Evolutionary conservation across 202 grass and related monocot species (phyloP).

Genomic region (Cymbopogon flexuosus): DNA sequence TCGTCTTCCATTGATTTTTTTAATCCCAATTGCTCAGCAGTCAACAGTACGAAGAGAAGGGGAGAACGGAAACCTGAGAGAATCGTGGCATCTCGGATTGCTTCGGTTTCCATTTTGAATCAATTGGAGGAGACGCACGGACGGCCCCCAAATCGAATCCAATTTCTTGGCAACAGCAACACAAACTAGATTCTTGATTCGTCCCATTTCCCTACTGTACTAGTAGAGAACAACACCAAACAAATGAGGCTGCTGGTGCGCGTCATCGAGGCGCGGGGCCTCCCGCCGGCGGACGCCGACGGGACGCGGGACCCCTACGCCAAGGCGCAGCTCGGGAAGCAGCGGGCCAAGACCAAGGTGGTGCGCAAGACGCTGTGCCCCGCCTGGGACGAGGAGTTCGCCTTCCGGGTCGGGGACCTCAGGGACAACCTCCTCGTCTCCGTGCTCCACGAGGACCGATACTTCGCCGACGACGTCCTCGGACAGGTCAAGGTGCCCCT

Average conservation of each 20-base stretch:
- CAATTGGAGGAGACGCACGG: background rate
- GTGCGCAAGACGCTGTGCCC: conserved; percentile 51
- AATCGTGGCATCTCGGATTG: background rate
- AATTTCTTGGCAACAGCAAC: background rate
- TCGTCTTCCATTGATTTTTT: background rate
- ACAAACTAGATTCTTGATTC: background rate
- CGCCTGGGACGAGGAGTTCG: conserved; percentile 82
- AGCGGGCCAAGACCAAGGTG: conserved; percentile 70
- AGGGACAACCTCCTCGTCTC: conserved; percentile 54
- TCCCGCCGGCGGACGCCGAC: conserved; percentile 50
- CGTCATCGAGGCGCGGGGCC: conserved; percentile 66
- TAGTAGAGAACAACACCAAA: background rate
- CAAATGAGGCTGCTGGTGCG: conserved; percentile 75
- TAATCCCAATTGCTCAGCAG: background rate
- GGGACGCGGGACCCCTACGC: conserved; percentile 65
- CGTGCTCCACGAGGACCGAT: conserved; percentile 78
- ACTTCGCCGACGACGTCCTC: conserved; percentile 86
- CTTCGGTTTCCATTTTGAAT: background rate
- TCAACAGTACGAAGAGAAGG: background rate
- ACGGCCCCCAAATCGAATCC: conserved; percentile 16
- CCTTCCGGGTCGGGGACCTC: conserved; percentile 75
- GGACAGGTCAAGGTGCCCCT: conserved; percentile 85
- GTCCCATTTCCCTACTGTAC: background rate
- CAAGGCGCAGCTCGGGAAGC: conserved; percentile 70
- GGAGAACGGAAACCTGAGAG: background rate